Evolutionary conservation across 164 flowering plant species (phyloP), one percentile per base, ranked within the genome.

Genomic region (Nymphaea thermarum): DNA sequence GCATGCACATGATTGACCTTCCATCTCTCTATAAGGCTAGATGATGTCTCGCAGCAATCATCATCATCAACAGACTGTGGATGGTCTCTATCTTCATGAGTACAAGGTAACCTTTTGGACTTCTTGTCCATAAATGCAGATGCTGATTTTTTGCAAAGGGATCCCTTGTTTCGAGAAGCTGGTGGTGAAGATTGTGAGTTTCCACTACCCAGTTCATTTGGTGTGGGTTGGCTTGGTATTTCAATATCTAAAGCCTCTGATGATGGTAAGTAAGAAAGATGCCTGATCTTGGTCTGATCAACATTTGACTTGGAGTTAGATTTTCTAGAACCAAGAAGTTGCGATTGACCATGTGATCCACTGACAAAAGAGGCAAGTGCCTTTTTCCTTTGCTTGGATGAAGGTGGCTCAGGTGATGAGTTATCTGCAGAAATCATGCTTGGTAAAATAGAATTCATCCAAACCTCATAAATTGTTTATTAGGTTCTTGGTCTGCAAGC

Each of bases 331-430:
- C 45, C 47, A 25, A 44, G 43, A 68, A 42, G 10, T 63, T 44
- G 15, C 14, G n/a, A n/a, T 43, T 47, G 7, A 68, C 42, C 64
- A 16, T n/a, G 47, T 43, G 64, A 67, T 45, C 42, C 10, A 8
- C 16, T n/a, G 15, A 43, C 17, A 59, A 60, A 41, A 43, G 64
- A 67, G 63, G 60, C 61, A 64, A 61, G n/a, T 14, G 42, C 10
- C 15, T 62, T 44, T 43, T 45, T 59, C 44, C 43, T 42, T 42
- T 11, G 55, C 43, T 18, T 14, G 5, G 68, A 41, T 45, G 68
- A 64, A n/a, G 57, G 47, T 3, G 47, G 60, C 42, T 68, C 68
- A 41, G 71, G 57, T 25, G 73, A 68, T 45, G 45, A 57, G 42
- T 62, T 69, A 68, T 62, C 47, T 62, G 18, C 11, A 63, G 18